Evolutionary conservation across 352 stramenopile species (phyloP).

Genomic region (Pythium apleroticum): DNA sequence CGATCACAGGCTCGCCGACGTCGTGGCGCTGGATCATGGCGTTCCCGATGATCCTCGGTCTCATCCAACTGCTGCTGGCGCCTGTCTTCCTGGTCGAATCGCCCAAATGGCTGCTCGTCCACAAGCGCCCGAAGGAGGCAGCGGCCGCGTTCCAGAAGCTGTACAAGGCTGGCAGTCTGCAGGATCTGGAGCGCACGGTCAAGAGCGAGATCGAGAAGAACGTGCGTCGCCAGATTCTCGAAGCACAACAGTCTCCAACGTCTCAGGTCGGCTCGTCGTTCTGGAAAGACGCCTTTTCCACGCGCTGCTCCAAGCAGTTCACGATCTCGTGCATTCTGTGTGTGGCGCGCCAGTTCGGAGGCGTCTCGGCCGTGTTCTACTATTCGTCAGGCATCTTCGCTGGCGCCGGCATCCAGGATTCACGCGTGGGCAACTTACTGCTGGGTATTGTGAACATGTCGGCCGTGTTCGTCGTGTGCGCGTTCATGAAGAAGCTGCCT

Average conservation of each 20-base stretch:
- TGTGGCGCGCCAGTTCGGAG: slow-evolving; percentile 36
- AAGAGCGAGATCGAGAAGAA: slow-evolving; percentile 31
- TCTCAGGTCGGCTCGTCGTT: slow-evolving; percentile 24
- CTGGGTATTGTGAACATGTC: slow-evolving; percentile 31
- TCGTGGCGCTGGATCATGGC: slow-evolving; percentile 45
- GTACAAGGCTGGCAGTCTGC: slow-evolving; percentile 34
- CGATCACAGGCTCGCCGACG: slow-evolving; percentile 30
- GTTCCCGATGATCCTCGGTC: slow-evolving; percentile 33
- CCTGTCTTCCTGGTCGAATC: slow-evolving; percentile 34
- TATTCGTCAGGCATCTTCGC: slow-evolving; percentile 47
- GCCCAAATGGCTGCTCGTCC: slow-evolving; percentile 37
- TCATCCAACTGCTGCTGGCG: slow-evolving; percentile 30
- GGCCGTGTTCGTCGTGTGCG: slow-evolving; percentile 29
- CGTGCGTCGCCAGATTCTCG: slow-evolving; percentile 24
- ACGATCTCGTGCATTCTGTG: slow-evolving; percentile 38
- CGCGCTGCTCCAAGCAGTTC: slow-evolving; percentile 37
- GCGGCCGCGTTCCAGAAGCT: slow-evolving; percentile 30
- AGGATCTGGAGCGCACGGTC: slow-evolving; percentile 33
- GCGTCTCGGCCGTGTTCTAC: slow-evolving; percentile 42
- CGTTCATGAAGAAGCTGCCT: slow-evolving; percentile 36
- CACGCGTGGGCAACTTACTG: slow-evolving; percentile 36
- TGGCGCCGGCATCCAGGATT: slow-evolving; percentile 37
- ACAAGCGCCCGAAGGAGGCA: slow-evolving; percentile 31
- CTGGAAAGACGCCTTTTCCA: slow-evolving; percentile 31
- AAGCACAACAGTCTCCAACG: slow-evolving; percentile 19